Percentiles rank a stretch among this genome's conserved stretches.
Conservation (phyloP, 2,329 filamentous ascomycete genomes). For the Hymenoscyphus fraxineus region DNA sequence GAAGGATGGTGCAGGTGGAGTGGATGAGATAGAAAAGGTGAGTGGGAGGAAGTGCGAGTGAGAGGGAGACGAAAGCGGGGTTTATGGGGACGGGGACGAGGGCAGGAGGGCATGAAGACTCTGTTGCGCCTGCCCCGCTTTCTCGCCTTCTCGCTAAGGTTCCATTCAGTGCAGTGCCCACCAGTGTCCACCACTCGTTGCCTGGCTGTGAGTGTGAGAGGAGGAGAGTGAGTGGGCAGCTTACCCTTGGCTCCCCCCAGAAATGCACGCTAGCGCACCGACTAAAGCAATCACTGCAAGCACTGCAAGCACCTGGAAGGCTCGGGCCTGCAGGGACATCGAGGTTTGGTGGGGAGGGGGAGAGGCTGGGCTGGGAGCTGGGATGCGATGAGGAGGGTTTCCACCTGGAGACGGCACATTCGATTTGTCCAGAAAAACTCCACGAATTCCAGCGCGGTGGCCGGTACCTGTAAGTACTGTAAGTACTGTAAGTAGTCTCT, state of each 20-base stretch:
- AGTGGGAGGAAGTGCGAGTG: constrained; percentile 20
- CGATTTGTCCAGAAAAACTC: background rate
- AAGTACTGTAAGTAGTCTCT: background rate
- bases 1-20: constrained; percentile 8
- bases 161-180: background rate
- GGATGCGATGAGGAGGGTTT: too few species aligned
- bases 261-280: background rate
- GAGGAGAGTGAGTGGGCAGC: too few species aligned
- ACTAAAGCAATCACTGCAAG: background rate
- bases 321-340: background rate
- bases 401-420: background rate
- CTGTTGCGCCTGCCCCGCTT: constrained; percentile 1
- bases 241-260: background rate
- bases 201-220: too few species aligned
- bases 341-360: background rate
- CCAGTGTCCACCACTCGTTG: background rate
- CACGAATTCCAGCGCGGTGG: background rate
- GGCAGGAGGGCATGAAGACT: background rate
- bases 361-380: background rate
- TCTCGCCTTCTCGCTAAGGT: background rate
- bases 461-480: too few species aligned
- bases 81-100: background rate
- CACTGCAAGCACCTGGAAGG: background rate
- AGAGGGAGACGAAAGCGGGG: constrained; percentile 13
- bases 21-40: constrained; percentile 16